These are phyloP conservation scores for Beauveria sp. DNA, from an alignment of 2,329 filamentous ascomycete species.

Conservation along the genomic window DNA sequence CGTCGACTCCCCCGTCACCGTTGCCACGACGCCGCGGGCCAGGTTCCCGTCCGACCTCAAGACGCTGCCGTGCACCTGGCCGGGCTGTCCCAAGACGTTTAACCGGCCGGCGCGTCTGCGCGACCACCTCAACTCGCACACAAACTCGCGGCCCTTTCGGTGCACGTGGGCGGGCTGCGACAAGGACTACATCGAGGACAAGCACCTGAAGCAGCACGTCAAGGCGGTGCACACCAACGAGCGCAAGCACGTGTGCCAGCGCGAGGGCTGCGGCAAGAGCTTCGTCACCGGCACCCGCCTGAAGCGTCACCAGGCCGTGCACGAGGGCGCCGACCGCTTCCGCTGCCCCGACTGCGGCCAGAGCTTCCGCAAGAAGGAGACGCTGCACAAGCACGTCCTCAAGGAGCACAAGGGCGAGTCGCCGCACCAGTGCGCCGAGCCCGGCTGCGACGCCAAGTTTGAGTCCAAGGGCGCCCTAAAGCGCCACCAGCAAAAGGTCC, in stretches of 20 bases:
- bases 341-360: constrained; percentile 68
- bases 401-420: constrained; percentile 65
- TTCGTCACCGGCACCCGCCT: constrained; percentile 77
- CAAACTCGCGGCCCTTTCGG: constrained; percentile 70
- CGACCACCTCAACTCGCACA: constrained; percentile 78
- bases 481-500: constrained; percentile 62
- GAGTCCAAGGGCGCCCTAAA: constrained; percentile 65
- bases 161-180: constrained; percentile 65
- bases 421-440: constrained; percentile 61
- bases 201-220: constrained; percentile 78
- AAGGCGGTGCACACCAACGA: constrained; percentile 72
- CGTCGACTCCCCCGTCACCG: constrained; percentile 25
- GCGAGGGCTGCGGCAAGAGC: constrained; percentile 65
- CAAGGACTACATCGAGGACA: constrained; percentile 79
- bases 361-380: constrained; percentile 81
- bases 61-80: constrained; percentile 66
- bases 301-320: constrained; percentile 68
- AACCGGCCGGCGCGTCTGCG: constrained; percentile 76
- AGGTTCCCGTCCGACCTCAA: constrained; percentile 66
- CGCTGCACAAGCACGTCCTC: constrained; percentile 74
- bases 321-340: constrained; percentile 66
- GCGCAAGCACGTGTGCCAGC: constrained; percentile 63
- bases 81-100: constrained; percentile 73
- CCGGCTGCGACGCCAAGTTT: constrained; percentile 59
- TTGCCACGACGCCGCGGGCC: constrained; percentile 34